Evolutionary conservation across 2,329 filamentous ascomycete genomes (phyloP), one percentile per base, ranked within the genome.

Genomic region (Phaeosphaeria sp.): DNA sequence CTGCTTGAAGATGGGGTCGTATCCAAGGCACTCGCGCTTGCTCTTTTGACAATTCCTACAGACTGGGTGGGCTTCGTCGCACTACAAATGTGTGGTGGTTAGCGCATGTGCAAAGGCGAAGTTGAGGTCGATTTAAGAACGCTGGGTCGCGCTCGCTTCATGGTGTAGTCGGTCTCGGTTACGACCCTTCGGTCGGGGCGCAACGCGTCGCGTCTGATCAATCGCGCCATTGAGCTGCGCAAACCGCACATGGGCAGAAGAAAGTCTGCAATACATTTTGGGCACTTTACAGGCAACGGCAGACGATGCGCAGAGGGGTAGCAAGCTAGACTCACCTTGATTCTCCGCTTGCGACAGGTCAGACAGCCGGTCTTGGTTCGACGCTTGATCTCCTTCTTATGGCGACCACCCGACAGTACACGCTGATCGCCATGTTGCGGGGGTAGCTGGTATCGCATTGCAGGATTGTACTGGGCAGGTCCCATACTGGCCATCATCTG

Each of bases 1-100:
- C 62, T 89, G 86, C 78, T 92, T 91, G 81, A 94, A 95, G 71
- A 94, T 91, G 39, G 91, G 91, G 72, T 95, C 91, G 85, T 95
- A 95, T 54, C 91, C 91, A 49, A 93, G 76, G 73, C 91, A 95
- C 71, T 94, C 91, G 72, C 91, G 90, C 80, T 94, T 95, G 67
- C 90, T 93, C 78, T 95, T 95, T 73, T 90, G 89, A 80, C 91
- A 95, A 74, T 95, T 92, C 80, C 92, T 89, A 83, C 95, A 99
- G 59, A 90, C 89, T 21, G 95, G 95, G 78, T 97, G 93, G 60
- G 88, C 89, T 83, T 99, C 95, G 86, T 98, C 95, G 81, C 95
- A 99, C 95, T 97, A 77, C 66, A 60, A 67, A 59, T 27, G 46
- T 44, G 46, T 49, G 62, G 42, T 61, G 60, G 68, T 76, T 59